phyloP scores from a whole-genome alignment of 208 protist species.

The Wallacemonas sp. region DNA sequence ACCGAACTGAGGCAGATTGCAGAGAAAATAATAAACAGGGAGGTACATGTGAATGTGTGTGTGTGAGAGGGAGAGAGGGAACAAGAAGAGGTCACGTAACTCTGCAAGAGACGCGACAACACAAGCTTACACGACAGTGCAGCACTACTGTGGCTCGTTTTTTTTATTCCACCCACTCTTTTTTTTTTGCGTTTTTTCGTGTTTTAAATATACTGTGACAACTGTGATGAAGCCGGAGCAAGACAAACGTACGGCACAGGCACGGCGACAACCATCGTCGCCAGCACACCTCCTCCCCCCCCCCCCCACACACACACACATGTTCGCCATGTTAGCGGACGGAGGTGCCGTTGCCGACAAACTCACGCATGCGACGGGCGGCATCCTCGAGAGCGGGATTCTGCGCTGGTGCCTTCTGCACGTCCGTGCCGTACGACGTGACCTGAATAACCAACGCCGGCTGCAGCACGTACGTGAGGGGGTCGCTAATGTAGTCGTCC shows the following conservation, averaged over 20 bases:
- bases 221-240: not conserved
- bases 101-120: too few species aligned
- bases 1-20: too few species aligned
- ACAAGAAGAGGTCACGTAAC: too few species aligned
- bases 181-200: slow-evolving; percentile 8
- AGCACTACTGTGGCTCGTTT: too few species aligned
- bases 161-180: too few species aligned
- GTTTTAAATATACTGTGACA: not conserved
- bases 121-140: too few species aligned
- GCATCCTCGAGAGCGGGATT: slow-evolving; percentile 85
- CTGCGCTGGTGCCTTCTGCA: slow-evolving; percentile 77
- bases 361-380: slow-evolving; percentile 87
- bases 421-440: slow-evolving; percentile 86
- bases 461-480: slow-evolving; percentile 90
- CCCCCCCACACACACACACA: not conserved
- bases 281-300: not conserved
- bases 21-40: too few species aligned
- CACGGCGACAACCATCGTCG: too few species aligned
- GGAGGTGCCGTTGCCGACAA: slow-evolving; percentile 84
- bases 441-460: slow-evolving; percentile 88
- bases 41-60: too few species aligned
- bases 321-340: slow-evolving; percentile 46
- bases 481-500: slow-evolving; percentile 86
- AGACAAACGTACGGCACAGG: not conserved
- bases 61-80: too few species aligned